phyloP scores from a whole-genome alignment of 2,329 filamentous ascomycete species.

The Daldinia eschscholtzii region DNA sequence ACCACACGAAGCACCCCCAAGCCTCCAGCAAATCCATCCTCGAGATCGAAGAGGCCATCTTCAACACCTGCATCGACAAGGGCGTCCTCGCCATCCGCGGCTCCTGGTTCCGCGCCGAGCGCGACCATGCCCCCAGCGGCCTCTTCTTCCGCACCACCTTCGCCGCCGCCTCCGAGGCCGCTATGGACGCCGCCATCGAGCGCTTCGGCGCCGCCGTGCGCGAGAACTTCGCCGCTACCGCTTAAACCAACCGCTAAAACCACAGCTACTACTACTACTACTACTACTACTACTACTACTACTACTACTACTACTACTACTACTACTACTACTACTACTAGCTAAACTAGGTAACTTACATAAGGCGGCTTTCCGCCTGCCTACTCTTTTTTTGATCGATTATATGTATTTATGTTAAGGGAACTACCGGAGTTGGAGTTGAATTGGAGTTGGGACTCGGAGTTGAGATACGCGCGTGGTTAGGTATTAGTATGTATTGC shows the following conservation, averaged over 20 bases:
- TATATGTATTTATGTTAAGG: too few species aligned
- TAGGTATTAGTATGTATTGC: too few species aligned
- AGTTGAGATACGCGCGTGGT: background rate
- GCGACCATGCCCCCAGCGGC: slow-evolving; percentile 67
- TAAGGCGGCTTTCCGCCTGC: too few species aligned
- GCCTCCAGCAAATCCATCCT: slow-evolving; percentile 65
- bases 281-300: background rate
- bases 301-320: too few species aligned
- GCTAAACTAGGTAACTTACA: background rate
- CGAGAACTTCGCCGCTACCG: slow-evolving; percentile 60
- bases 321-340: too few species aligned
- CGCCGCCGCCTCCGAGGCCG: slow-evolving; percentile 79
- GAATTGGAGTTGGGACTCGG: background rate
- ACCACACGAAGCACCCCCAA: slow-evolving; percentile 75
- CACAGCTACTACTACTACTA: background rate
- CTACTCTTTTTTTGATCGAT: too few species aligned
- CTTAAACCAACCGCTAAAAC: too few species aligned
- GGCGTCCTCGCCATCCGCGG: slow-evolving; percentile 86
- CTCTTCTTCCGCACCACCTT: slow-evolving; percentile 93
- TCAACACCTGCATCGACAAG: slow-evolving; percentile 78
- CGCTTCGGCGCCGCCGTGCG: slow-evolving; percentile 82
- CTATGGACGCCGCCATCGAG: slow-evolving; percentile 78
- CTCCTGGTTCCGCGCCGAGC: slow-evolving; percentile 90
- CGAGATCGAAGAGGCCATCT: slow-evolving; percentile 88
- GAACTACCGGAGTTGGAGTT: background rate